phyloP scores from a whole-genome alignment of 108 stramenopile genomes.

The Pseudonitzschia pungens region DNA sequence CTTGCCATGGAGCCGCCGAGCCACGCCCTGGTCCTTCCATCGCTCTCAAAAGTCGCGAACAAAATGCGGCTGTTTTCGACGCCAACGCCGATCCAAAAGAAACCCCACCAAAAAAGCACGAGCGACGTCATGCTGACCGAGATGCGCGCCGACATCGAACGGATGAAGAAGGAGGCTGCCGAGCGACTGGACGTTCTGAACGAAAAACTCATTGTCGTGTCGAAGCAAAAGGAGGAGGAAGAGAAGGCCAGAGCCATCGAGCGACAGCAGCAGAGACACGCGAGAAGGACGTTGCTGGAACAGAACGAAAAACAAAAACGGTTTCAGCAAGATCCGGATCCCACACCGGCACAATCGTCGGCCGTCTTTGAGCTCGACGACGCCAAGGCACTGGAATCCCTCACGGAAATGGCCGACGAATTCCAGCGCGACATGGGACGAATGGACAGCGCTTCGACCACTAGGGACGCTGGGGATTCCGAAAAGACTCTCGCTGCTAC shows the following conservation, averaged over 20 bases:
- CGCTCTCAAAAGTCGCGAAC: not conserved
- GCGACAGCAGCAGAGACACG: not conserved
- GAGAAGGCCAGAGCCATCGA: not conserved
- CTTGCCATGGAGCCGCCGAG: not conserved
- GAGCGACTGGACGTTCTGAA: slow-evolving; percentile 51
- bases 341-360: not conserved
- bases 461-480: too few relatives aligned
- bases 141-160: slow-evolving; percentile 62
- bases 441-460: not conserved
- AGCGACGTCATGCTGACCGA: slow-evolving; percentile 12
- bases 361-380: not conserved
- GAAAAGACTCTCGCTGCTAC: not conserved
- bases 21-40: not conserved
- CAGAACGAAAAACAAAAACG: not conserved
- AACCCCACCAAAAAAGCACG: not conserved
- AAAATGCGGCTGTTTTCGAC: not conserved
- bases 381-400: not conserved
- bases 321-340: too few relatives aligned
- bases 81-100: not conserved
- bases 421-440: slow-evolving; percentile 7
- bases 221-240: slow-evolving; percentile 12
- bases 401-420: not conserved
- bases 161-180: slow-evolving; percentile 60
- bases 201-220: slow-evolving; percentile 23
- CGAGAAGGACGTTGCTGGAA: not conserved